Conservation (phyloP, 2,329 filamentous ascomycete genomes). For the Fusarium acutatum region DNA sequence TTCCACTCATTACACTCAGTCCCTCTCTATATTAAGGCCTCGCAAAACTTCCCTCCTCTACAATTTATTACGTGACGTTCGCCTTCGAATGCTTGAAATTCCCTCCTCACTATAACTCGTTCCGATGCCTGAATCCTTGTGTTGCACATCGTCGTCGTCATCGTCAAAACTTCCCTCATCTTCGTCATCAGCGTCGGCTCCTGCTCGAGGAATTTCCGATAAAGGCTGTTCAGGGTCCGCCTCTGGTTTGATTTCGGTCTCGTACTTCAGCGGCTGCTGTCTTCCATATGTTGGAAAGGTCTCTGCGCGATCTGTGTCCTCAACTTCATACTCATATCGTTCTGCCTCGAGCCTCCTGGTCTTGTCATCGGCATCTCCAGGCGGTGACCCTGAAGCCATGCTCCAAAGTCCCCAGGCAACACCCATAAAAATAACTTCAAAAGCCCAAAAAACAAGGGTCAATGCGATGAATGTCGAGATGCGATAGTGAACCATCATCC, state of each 20-base stretch:
- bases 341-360: conserved; percentile 5
- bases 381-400: conserved; percentile 44
- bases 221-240: conserved; percentile 41
- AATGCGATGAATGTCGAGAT: conserved; percentile 74
- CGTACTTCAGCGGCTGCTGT: conserved; percentile 53
- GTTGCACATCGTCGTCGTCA: conserved; percentile 41
- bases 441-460: conserved; percentile 77
- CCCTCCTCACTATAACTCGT: conserved; percentile 60
- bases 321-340: conserved; percentile 41
- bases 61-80: conserved; percentile 39
- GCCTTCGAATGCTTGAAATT: conserved; percentile 43
- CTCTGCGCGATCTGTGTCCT: conserved; percentile 53
- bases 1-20: background rate
- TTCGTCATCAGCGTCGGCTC: conserved; percentile 59
- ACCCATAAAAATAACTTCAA: conserved; percentile 73
- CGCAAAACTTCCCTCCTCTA: conserved; percentile 6
- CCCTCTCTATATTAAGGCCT: background rate
- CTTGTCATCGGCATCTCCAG: conserved; percentile 11
- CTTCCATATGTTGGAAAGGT: conserved; percentile 55
- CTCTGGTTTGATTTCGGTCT: conserved; percentile 50
- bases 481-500: conserved; percentile 87
- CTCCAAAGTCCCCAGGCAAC: conserved; percentile 69
- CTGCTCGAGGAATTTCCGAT: conserved; percentile 47
- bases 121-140: conserved; percentile 60
- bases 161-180: conserved; percentile 49